Percentiles rank a stretch among this genome's conserved stretches.
Conservation (phyloP, 345 rosid genomes). For the Linum usitatissimum region DNA sequence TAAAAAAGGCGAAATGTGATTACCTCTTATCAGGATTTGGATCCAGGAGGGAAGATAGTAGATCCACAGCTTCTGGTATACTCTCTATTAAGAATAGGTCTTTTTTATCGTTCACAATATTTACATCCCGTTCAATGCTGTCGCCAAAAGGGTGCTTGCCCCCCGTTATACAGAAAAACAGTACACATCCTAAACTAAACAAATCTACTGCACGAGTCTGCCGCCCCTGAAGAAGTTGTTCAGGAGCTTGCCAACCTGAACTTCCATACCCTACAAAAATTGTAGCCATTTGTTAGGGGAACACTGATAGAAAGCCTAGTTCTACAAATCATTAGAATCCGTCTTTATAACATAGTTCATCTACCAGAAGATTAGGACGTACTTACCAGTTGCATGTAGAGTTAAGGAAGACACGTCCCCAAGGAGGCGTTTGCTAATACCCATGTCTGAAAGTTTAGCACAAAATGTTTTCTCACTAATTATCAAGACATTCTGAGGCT, state of each 20-base stretch:
- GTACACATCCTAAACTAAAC: conserved; percentile 87
- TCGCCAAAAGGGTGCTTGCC: conserved; percentile 88
- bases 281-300: neutral
- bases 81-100: conserved; percentile 56
- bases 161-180: conserved; percentile 71
- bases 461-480: conserved; percentile 46
- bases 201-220: conserved; percentile 90
- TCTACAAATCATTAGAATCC: neutral
- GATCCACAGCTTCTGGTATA: conserved; percentile 73
- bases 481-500: conserved; percentile 92
- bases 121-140: conserved; percentile 76
- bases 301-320: neutral
- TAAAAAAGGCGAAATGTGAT: neutral
- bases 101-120: conserved; percentile 54
- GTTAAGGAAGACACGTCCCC: conserved; percentile 77
- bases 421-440: conserved; percentile 75
- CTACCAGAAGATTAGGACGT: neutral
- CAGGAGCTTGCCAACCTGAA: conserved; percentile 99
- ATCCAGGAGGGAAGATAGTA: conserved; percentile 48
- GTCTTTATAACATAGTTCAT: neutral
- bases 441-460: conserved; percentile 96
- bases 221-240: conserved; percentile 80
- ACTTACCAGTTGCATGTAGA: conserved; percentile 68
- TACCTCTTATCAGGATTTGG: conserved; percentile 75
- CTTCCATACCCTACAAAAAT: conserved; percentile 74